These are phyloP conservation scores for Boletus sp. DNA, from an alignment of 768 basidiomycete species.

Conservation along the genomic window DNA sequence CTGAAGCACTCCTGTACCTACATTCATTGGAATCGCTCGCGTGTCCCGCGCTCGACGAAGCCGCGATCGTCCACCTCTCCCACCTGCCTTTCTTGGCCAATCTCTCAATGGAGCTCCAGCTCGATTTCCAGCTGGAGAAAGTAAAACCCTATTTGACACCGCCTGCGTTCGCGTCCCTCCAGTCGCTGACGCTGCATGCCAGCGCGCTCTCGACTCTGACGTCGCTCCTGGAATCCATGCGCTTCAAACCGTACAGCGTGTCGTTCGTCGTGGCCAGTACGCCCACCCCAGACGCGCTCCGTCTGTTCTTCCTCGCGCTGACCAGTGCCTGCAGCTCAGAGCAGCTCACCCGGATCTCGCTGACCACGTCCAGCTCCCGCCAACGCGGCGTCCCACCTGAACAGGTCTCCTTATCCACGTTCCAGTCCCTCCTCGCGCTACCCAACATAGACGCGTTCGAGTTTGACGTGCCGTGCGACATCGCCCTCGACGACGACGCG, in stretches of 20 bases:
- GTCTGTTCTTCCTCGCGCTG: constrained; percentile 22
- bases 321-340: constrained; percentile 10
- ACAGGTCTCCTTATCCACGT: constrained; percentile 13
- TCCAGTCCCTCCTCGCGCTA: constrained; percentile 19
- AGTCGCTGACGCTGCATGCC: constrained; percentile 9
- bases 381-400: neutral
- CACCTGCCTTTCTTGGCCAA: constrained; percentile 15
- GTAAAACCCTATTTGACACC: constrained; percentile 9
- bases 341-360: constrained; percentile 5
- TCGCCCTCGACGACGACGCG: constrained; percentile 21
- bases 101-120: constrained; percentile 16
- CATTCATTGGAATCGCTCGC: constrained; percentile 14
- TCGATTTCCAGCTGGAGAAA: constrained; percentile 14
- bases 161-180: constrained; percentile 17
- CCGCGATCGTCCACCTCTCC: constrained; percentile 24
- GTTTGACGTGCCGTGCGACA: constrained; percentile 20
- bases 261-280: constrained; percentile 11
- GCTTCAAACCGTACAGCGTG: constrained; percentile 12
- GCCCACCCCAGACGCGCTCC: constrained; percentile 19
- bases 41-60: constrained; percentile 21
- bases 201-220: constrained; percentile 17
- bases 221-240: constrained; percentile 19
- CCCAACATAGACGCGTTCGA: constrained; percentile 10
- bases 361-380: constrained; percentile 4
- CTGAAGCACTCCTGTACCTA: constrained; percentile 19